phyloP scores from a whole-genome alignment of 345 rosid genomes.

The Trapa bicornis region DNA sequence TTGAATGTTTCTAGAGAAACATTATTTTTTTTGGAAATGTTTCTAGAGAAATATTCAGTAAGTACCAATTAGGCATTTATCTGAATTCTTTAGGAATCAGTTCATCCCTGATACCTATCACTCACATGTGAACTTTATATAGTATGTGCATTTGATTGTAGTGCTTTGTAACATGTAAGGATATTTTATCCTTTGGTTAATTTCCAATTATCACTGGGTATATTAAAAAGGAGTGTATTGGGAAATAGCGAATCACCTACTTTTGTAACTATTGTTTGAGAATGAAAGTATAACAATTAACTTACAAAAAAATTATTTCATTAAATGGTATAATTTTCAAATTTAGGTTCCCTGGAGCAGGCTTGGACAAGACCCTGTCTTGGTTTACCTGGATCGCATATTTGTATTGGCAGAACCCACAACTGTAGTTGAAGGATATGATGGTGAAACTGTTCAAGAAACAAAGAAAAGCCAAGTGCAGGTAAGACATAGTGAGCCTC shows the following conservation, averaged over 20 bases:
- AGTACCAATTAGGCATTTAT: neutral
- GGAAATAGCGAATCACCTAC: too few relatives aligned
- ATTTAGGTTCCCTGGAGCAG: slow-evolving; percentile 96
- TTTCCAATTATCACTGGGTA: neutral
- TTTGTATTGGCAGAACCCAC: slow-evolving; percentile 83
- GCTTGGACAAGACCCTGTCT: slow-evolving; percentile 96
- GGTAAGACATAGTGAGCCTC: slow-evolving; percentile 42
- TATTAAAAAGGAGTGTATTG: too few relatives aligned
- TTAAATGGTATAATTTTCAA: neutral
- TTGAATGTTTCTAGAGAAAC: too few relatives aligned
- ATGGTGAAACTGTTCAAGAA: slow-evolving; percentile 81
- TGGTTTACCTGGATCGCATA: slow-evolving; percentile 79
- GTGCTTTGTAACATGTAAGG: neutral
- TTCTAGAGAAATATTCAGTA: neutral
- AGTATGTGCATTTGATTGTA: neutral
- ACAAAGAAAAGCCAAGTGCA: slow-evolving; percentile 66
- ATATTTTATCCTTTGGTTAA: neutral
- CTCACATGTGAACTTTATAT: neutral
- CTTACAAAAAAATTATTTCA: neutral
- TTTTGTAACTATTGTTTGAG: too few relatives aligned
- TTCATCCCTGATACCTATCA: neutral
- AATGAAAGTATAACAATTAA: too few relatives aligned
- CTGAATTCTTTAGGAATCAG: neutral
- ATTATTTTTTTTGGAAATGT: too few relatives aligned
- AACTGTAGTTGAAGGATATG: slow-evolving; percentile 63